Evolutionary conservation across 169 alveolate genomes (phyloP).

Genomic region (Plasmodium chabaudi): DNA sequence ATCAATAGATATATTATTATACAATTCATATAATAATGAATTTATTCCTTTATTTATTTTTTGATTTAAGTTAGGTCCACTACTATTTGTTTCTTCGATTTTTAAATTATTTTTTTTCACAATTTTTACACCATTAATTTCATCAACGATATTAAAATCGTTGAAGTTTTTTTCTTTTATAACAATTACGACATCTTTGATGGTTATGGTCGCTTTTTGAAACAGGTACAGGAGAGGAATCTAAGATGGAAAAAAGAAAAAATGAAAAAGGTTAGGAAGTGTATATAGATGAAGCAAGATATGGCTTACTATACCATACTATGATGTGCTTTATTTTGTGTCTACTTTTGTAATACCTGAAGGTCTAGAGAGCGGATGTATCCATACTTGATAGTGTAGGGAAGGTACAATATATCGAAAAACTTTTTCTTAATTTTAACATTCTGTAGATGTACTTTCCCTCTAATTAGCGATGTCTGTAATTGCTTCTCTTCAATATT

Average conservation of each 20-base stretch:
- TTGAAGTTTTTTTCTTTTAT: constrained; percentile 49
- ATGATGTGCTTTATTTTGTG: too few relatives aligned
- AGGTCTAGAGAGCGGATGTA: constrained; percentile 59
- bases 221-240: constrained; percentile 54
- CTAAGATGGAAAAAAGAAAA: neutral
- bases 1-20: constrained; percentile 63
- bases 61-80: constrained; percentile 8
- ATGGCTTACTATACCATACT: neutral
- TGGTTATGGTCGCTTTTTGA: constrained; percentile 49
- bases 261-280: neutral
- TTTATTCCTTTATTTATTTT: constrained; percentile 60
- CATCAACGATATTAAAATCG: constrained; percentile 45
- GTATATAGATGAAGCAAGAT: neutral
- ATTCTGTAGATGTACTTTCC: constrained; percentile 65
- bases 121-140: constrained; percentile 50
- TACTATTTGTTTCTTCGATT: constrained; percentile 34
- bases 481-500: constrained; percentile 64
- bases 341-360: too few relatives aligned
- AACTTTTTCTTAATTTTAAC: constrained; percentile 45
- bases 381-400: constrained; percentile 66
- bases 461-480: constrained; percentile 59
- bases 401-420: constrained; percentile 31
- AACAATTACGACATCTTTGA: constrained; percentile 52
- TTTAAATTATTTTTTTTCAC: constrained; percentile 38
- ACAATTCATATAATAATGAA: constrained; percentile 32